phyloP scores from a whole-genome alignment of 805 yeast species.

The Huiozyma naganishii region DNA sequence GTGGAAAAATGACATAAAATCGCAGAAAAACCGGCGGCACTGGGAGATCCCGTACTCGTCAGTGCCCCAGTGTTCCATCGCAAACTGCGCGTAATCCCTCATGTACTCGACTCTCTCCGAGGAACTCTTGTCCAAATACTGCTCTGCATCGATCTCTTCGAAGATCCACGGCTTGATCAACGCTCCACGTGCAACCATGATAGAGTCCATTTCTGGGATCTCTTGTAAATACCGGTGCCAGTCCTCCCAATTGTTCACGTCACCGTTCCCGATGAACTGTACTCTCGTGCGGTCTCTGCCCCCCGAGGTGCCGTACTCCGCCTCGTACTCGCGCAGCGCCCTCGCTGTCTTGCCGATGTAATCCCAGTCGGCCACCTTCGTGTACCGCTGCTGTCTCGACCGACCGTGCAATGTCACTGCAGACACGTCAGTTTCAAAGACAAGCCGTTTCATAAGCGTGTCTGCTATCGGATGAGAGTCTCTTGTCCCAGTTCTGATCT shows the following conservation, averaged over 20 bases:
- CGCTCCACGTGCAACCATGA: conserved; percentile 97
- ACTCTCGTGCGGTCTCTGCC: conserved; percentile 43
- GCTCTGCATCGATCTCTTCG: conserved; percentile 85
- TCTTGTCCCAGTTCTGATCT: conserved; percentile 82
- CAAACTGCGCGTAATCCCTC: conserved; percentile 59
- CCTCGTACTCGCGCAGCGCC: conserved; percentile 46
- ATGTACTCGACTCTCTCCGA: conserved; percentile 75
- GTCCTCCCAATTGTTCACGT: conserved; percentile 74
- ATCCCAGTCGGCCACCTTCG: conserved; percentile 86
- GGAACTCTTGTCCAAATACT: conserved; percentile 84
- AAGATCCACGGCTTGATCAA: conserved; percentile 97
- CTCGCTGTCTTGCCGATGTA: conserved; percentile 69
- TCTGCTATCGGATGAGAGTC: conserved; percentile 87
- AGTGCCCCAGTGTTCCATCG: conserved; percentile 95
- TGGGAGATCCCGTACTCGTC: conserved; percentile 88
- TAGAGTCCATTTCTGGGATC: conserved; percentile 66
- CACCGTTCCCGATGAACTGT: conserved; percentile 92
- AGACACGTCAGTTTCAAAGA: conserved; percentile 72
- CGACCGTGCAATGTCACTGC: conserved; percentile 94
- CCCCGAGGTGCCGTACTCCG: conserved; percentile 43
- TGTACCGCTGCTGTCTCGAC: conserved; percentile 90
- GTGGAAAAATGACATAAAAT: conserved; percentile 86
- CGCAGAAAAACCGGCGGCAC: conserved; percentile 86
- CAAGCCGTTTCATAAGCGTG: conserved; percentile 54
- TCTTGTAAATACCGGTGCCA: conserved; percentile 63